Percentiles rank a stretch among this genome's conserved stretches.
These are phyloP conservation scores for Berkeleyomyces basicola DNA, from an alignment of 2,329 filamentous ascomycete species.

Conservation along the genomic window DNA sequence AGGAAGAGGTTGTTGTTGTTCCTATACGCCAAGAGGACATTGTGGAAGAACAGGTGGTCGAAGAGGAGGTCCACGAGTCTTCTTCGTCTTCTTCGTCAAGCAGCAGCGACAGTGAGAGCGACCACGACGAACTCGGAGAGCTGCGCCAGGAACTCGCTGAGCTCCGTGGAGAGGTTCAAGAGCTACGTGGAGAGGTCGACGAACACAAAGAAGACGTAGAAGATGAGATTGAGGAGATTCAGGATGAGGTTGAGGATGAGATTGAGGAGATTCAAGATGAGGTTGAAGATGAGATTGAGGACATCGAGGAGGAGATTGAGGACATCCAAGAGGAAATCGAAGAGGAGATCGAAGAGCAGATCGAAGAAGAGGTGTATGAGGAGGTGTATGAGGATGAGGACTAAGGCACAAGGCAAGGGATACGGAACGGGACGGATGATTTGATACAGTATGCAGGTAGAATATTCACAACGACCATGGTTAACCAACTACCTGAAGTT, in stretches of 20 bases:
- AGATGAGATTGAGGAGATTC: background rate
- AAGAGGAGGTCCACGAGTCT: background rate
- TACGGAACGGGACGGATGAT: too few relatives aligned
- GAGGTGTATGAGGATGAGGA: conserved; percentile 33
- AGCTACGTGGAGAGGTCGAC: conserved; percentile 12
- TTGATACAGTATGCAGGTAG: background rate
- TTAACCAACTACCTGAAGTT: background rate
- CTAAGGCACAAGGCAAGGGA: conserved; percentile 14
- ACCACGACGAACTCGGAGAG: conserved; percentile 9
- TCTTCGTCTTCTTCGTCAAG: background rate
- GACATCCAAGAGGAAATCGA: conserved; percentile 31
- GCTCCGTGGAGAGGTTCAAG: too few relatives aligned
- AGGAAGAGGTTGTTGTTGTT: background rate
- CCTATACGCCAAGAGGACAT: background rate
- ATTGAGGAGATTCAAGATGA: conserved; percentile 24
- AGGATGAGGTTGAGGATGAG: conserved; percentile 15
- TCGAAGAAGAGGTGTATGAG: conserved; percentile 21
- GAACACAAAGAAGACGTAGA: conserved; percentile 18
- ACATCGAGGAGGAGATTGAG: conserved; percentile 24
- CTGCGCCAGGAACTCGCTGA: conserved; percentile 16
- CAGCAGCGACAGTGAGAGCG: background rate
- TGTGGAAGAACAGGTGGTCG: background rate
- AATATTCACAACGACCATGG: background rate
- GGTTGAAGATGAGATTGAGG: conserved; percentile 17
- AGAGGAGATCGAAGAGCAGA: conserved; percentile 30